Evolutionary conservation across 176 grass and related monocot genomes (phyloP), one percentile per base, ranked within the genome.

Genomic region (Zoysia pacifica): DNA sequence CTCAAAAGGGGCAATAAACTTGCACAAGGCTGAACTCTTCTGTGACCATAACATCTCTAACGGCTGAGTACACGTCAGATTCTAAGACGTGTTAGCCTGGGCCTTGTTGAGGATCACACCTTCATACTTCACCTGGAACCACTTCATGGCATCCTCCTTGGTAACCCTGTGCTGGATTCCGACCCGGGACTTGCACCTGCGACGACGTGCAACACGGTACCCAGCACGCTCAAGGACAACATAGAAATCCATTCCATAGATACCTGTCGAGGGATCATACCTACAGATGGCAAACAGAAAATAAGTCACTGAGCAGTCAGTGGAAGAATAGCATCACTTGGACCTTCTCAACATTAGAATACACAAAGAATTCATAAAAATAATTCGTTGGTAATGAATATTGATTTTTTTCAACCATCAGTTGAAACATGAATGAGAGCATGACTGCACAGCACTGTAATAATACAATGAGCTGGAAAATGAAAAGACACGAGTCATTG

Each of bases 211-310:
- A 19, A 85, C 76, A 12, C 75, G 69, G 10, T 79, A 85, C 7
- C 76, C 83, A 72, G 76, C 76, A 6, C 76, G 69, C 48, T 85
- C 76, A 56, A 85, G 83, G 14, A 85, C 83, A 2, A 79, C 76
- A 1, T 85, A 85, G 59, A 79, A 79, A 28, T 85, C 83, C 83
- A 85, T 85, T 55, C 83, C 83, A 42, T 85, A 85, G 55, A 85
- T 85, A 49, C 76, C 76, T 11, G 76, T 85, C 15, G 76, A 85
- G 48, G 76, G 83, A 67, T 73, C 69, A 48, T 79, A 79, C 83
- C 84, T 80, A 45, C 53, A 71, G 1, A 67, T 10, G 35, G 13
- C 15, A 72, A 46, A 39, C 2, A 79, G 2, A 8, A 48, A n/a
- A 16, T 11, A 71, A 73, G 40, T 50, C 38, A 36, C 3, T 9